Evolutionary conservation across 768 basidiomycete genomes (phyloP).

Genomic region (Tremella yokohamensis): DNA sequence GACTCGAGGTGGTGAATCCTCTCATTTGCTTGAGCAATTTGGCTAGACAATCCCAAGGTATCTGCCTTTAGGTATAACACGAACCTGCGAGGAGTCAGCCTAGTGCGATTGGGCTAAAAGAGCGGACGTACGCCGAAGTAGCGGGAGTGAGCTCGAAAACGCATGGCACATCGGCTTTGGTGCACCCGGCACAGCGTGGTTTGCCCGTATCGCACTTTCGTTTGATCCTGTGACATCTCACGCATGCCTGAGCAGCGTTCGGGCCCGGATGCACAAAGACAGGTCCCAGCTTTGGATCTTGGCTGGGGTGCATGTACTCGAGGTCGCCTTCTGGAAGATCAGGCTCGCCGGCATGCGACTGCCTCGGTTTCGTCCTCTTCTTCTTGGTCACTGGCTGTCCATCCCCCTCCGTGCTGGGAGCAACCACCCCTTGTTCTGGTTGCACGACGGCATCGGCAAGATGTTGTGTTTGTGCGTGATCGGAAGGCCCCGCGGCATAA

Average conservation of each 20-base stretch:
- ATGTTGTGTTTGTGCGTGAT: no score
- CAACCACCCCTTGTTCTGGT: no score
- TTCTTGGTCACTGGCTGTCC: neutral
- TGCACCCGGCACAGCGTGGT: conserved; percentile 34
- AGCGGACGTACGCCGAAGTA: conserved; percentile 24
- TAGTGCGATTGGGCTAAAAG: neutral
- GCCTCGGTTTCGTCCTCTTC: conserved; percentile 1
- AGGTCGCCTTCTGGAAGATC: conserved; percentile 8
- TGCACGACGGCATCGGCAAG: no score
- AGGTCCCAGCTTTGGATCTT: conserved; percentile 32
- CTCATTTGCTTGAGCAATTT: conserved; percentile 30
- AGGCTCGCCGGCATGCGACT: neutral
- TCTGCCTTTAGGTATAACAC: conserved; percentile 26
- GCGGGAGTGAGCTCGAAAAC: conserved; percentile 38
- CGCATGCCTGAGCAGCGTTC: conserved; percentile 39
- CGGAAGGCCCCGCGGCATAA: no score
- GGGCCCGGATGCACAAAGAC: conserved; percentile 38
- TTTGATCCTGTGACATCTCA: conserved; percentile 43
- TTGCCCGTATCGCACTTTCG: conserved; percentile 38
- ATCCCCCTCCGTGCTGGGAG: neutral
- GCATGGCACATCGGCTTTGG: conserved; percentile 36
- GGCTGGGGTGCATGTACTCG: conserved; percentile 33
- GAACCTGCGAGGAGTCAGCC: conserved; percentile 13
- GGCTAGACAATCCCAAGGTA: conserved; percentile 16
- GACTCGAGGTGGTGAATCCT: conserved; percentile 32